These are phyloP conservation scores for Jasminum sambac DNA, from an alignment of 257 asterid genomes.

Conservation along the genomic window DNA sequence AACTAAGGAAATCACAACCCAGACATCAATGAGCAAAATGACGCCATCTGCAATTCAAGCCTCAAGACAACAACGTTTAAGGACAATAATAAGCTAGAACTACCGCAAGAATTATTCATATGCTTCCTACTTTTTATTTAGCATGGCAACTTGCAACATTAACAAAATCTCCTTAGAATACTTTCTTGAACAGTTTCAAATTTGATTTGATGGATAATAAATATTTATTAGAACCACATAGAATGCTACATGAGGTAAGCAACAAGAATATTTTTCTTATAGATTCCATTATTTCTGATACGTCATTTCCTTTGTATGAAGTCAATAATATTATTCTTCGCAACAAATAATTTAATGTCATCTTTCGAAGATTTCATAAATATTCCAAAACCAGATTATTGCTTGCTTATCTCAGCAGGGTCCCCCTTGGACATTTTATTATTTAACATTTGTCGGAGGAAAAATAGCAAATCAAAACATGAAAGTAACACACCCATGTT, in stretches of 20 bases:
- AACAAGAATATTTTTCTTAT: background rate
- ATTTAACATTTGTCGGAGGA: background rate
- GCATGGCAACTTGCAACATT: background rate
- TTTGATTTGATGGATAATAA: background rate
- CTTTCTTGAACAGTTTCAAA: background rate
- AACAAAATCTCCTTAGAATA: no score
- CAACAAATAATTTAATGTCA: background rate
- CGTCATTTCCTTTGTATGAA: background rate
- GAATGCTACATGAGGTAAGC: background rate
- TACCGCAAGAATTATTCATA: background rate
- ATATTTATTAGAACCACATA: background rate
- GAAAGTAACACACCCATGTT: background rate
- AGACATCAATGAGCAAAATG: background rate
- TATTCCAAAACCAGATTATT: background rate
- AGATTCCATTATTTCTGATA: no score
- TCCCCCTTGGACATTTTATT: background rate
- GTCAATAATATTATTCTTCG: background rate
- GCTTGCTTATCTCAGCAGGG: background rate
- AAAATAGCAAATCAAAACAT: background rate
- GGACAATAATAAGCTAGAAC: background rate
- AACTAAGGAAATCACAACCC: background rate
- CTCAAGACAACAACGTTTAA: background rate
- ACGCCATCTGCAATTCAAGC: background rate
- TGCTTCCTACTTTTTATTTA: background rate
- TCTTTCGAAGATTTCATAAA: background rate